phyloP scores from a whole-genome alignment of 2,329 filamentous ascomycete species.

The Colletotrichum phormii region DNA sequence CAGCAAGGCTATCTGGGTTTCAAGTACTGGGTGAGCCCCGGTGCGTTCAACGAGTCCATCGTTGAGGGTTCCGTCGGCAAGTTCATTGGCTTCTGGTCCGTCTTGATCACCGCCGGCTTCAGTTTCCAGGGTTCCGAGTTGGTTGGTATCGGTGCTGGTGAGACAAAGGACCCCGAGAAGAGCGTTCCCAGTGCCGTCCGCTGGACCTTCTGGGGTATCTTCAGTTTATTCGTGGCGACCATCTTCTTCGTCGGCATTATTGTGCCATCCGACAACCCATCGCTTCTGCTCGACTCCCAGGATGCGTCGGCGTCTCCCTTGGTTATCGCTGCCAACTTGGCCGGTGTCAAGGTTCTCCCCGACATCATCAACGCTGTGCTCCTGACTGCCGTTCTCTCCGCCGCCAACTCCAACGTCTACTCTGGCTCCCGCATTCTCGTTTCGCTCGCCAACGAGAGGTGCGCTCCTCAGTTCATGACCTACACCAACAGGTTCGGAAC shows the following conservation, averaged over 20 bases:
- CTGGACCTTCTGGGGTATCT: constrained; percentile 81
- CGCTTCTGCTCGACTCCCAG: constrained; percentile 62
- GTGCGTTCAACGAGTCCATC: constrained; percentile 74
- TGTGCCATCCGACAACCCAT: constrained; percentile 70
- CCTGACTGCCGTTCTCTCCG: constrained; percentile 81
- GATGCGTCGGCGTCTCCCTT: constrained; percentile 75
- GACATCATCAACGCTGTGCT: constrained; percentile 83
- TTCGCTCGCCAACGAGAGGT: constrained; percentile 72
- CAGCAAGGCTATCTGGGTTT: constrained; percentile 80
- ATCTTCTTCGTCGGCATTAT: constrained; percentile 80
- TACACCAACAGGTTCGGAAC: constrained; percentile 71
- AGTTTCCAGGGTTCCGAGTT: constrained; percentile 80
- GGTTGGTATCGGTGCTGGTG: constrained; percentile 82
- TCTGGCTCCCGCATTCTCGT: constrained; percentile 77
- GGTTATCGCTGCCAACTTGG: constrained; percentile 69
- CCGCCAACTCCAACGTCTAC: constrained; percentile 83
- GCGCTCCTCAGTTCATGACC: constrained; percentile 70
- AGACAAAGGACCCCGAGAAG: constrained; percentile 78
- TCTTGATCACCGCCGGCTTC: constrained; percentile 76
- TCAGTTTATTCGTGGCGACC: constrained; percentile 73
- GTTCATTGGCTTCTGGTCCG: constrained; percentile 77
- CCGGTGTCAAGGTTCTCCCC: constrained; percentile 72
- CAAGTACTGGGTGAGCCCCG: constrained; percentile 75
- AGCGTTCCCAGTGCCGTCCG: constrained; percentile 79
- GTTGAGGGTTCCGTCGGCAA: constrained; percentile 65